A percentile compares a stretch with the other conserved stretches of the same genome.
Conservation (phyloP, 106 monocot species). For the Iris macrosiphon region DNA sequence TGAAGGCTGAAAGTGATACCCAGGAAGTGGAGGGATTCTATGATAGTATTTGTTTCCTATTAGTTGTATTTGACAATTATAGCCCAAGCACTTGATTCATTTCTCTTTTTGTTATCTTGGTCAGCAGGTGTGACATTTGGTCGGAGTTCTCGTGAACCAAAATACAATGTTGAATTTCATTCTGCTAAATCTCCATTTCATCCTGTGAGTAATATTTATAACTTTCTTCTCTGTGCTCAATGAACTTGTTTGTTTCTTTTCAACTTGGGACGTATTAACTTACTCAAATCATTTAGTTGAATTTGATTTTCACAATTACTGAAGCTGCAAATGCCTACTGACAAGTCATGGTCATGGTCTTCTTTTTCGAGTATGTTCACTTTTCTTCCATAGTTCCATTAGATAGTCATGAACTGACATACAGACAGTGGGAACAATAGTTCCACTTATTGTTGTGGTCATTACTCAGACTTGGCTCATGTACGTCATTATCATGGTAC, state of each 20-base stretch:
- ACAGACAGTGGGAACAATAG: too few relatives aligned
- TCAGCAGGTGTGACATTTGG: slow-evolving; percentile 43
- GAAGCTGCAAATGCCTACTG: neutral
- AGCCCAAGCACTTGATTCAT: neutral
- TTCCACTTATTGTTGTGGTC: too few relatives aligned
- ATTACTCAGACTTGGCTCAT: too few relatives aligned
- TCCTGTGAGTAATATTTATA: slow-evolving; percentile 29
- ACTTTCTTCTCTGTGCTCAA: neutral
- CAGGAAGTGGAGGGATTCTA: too few relatives aligned
- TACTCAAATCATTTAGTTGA: too few relatives aligned
- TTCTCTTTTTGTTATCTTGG: neutral
- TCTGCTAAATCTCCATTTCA: slow-evolving; percentile 37
- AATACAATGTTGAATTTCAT: slow-evolving; percentile 56
- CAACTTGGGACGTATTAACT: neutral
- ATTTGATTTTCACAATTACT: neutral
- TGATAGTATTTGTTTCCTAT: too few relatives aligned
- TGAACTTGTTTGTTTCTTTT: neutral
- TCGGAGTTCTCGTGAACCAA: slow-evolving; percentile 63
- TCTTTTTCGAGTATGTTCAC: too few relatives aligned
- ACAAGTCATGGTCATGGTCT: too few relatives aligned
- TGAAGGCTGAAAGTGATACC: too few relatives aligned
- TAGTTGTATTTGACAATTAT: neutral
- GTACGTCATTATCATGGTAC: too few relatives aligned
- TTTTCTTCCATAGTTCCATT: neutral
- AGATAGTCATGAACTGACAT: neutral